Percentiles rank a stretch among this genome's conserved stretches.
These are phyloP conservation scores for Trichocomaceae sp. DNA, from an alignment of 2,329 filamentous ascomycete genomes.

Conservation along the genomic window DNA sequence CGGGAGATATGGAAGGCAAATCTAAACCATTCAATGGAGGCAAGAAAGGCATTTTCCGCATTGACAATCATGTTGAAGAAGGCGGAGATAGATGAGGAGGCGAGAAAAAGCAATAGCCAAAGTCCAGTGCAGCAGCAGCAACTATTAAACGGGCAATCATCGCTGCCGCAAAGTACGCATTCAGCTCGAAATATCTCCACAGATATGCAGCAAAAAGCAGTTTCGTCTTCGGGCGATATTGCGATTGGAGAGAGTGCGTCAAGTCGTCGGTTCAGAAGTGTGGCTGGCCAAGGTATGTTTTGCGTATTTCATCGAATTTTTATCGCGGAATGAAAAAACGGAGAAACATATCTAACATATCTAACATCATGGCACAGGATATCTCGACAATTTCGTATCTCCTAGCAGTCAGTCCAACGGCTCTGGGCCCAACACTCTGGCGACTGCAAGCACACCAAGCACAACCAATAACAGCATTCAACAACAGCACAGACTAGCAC, in stretches of 20 bases:
- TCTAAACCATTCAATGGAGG: constrained; percentile 9
- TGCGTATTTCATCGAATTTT: background rate
- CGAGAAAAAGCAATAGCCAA: background rate
- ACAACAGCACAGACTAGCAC: background rate
- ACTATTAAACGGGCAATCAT: background rate
- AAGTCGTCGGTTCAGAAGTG: background rate
- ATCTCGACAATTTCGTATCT: background rate
- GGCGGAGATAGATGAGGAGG: constrained; percentile 11
- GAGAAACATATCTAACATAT: background rate
- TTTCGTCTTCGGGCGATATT: background rate
- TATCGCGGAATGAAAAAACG: too few species aligned
- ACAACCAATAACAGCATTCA: background rate
- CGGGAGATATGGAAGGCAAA: constrained; percentile 11
- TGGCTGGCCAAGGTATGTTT: background rate
- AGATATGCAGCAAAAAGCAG: background rate
- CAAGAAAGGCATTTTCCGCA: constrained; percentile 13
- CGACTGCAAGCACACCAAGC: background rate
- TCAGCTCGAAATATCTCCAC: background rate
- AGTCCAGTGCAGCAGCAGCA: background rate
- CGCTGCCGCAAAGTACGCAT: background rate
- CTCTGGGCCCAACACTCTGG: background rate
- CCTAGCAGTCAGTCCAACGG: background rate
- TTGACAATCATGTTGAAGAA: constrained; percentile 14
- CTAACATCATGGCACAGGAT: background rate
- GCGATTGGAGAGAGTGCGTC: constrained; percentile 10